These are phyloP conservation scores for Sarcocystis neurona DNA, from an alignment of 169 alveolate genomes.

Conservation along the genomic window DNA sequence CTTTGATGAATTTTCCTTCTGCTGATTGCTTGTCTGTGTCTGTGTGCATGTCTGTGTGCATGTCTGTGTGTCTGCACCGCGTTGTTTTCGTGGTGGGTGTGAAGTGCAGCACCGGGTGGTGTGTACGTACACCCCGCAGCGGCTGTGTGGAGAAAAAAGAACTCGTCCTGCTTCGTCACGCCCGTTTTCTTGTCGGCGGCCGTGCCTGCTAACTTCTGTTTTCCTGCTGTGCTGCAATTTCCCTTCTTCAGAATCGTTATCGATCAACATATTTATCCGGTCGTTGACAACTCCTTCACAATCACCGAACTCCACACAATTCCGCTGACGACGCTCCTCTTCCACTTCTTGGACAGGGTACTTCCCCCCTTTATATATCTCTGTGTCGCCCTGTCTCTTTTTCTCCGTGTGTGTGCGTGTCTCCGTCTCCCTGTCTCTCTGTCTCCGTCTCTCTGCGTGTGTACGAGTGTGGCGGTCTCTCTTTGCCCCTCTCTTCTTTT, in stretches of 20 bases:
- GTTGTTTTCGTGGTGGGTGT: neutral
- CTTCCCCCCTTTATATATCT: neutral
- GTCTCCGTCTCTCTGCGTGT: too few relatives aligned
- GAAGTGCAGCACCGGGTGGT: neutral
- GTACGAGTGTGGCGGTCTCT: too few relatives aligned
- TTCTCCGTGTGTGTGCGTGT: too few relatives aligned
- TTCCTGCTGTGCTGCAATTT: too few relatives aligned
- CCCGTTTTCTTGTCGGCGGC: too few relatives aligned
- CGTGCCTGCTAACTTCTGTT: too few relatives aligned
- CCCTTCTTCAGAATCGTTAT: conserved; percentile 75
- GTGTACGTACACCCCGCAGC: neutral
- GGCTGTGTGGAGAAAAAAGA: neutral
- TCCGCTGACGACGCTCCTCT: conserved; percentile 47
- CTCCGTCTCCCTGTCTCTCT: too few relatives aligned
- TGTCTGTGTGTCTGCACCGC: too few relatives aligned
- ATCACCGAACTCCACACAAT: conserved; percentile 78
- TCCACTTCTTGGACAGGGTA: conserved; percentile 68
- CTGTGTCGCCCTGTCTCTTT: too few relatives aligned
- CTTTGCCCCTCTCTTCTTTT: too few relatives aligned
- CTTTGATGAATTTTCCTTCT: neutral
- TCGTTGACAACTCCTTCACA: conserved; percentile 85
- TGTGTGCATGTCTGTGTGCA: too few relatives aligned
- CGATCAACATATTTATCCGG: conserved; percentile 87
- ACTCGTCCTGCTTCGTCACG: too few relatives aligned
- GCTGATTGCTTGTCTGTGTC: neutral